Evolutionary conservation across 106 monocot genomes (phyloP).

Genomic region (Acanthochlamys bracteata): DNA sequence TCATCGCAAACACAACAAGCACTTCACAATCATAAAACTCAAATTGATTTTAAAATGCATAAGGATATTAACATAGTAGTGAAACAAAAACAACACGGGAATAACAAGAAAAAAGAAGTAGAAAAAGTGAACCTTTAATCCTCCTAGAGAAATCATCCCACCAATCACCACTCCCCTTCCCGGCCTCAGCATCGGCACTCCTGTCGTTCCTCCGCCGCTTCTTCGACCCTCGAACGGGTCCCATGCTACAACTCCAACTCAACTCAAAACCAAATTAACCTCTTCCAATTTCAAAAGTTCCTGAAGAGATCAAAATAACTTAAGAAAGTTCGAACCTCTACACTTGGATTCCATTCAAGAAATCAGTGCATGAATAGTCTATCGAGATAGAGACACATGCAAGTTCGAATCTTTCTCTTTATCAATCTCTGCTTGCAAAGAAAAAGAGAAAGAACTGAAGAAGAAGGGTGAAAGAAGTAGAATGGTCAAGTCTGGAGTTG

Average conservation of each 20-base stretch:
- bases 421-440: too few species aligned
- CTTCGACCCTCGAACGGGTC: constrained; percentile 5
- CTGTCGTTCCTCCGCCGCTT: constrained; percentile 3
- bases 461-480: constrained; percentile 1
- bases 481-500: not conserved
- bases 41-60: too few species aligned
- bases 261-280: not conserved
- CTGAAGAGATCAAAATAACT: not conserved
- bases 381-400: too few species aligned
- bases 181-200: not conserved
- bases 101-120: not conserved
- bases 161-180: constrained; percentile 3
- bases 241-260: constrained; percentile 2
- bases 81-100: not conserved
- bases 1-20: not conserved
- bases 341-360: not conserved
- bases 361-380: not conserved
- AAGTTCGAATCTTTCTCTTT: too few species aligned
- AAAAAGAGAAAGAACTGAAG: too few species aligned
- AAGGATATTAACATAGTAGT: not conserved
- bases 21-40: too few species aligned
- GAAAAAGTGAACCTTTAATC: constrained; percentile 7
- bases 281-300: not conserved
- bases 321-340: not conserved
- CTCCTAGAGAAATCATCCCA: constrained; percentile 15